Evolutionary conservation across 2,329 filamentous ascomycete genomes (phyloP), one percentile per base, ranked within the genome.

Genomic region (Zymoseptoria pseudotritici): DNA sequence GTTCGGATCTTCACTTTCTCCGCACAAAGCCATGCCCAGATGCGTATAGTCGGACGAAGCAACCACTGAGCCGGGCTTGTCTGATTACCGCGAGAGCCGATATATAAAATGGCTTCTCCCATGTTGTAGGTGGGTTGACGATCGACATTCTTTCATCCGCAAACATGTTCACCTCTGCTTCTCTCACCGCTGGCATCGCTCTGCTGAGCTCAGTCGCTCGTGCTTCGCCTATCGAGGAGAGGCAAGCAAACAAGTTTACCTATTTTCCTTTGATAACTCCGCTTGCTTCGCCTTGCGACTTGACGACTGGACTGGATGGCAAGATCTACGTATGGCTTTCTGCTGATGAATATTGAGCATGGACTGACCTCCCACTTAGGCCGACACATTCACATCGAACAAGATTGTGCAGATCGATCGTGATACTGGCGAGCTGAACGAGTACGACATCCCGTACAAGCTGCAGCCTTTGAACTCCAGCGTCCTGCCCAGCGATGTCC

Each of bases 301-400:
- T 65, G 29, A 65, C 63, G 0, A 65, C 63, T 29, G 63, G 63
- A 11, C 54, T 53, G 9, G 63, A 65, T 51, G 63, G 61, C 50
- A 58, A 60, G 29, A 65, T 65, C 53, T 65, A 65, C 52, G 63
- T 61, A 21, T 49, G n/a, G 11, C 3, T 7, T 19, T 19, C 26
- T 2, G 8, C 6, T 2, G 22, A 19, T 17, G 6, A 8, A 2
- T 5, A 29, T 36, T 2, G 51, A 26, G 42, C 49, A 7, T n/a
- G 7, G n/a, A 7, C 29, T 54, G 53, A 59, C 53, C 2, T 42
- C 4, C 20, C 6, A 11, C 36, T 5, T 19, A 65, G 62, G 63
- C 63, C 26, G 64, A 66, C 50, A 67, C 65, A 17, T 67, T 67
- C 59, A 63, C 63, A 5, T 61, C 65, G 22, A 67, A 66, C 64